A percentile compares a stretch with the other conserved stretches of the same genome.
phyloP scores from a whole-genome alignment of 2,329 filamentous ascomycete species.

The Zasmidium angulare region DNA sequence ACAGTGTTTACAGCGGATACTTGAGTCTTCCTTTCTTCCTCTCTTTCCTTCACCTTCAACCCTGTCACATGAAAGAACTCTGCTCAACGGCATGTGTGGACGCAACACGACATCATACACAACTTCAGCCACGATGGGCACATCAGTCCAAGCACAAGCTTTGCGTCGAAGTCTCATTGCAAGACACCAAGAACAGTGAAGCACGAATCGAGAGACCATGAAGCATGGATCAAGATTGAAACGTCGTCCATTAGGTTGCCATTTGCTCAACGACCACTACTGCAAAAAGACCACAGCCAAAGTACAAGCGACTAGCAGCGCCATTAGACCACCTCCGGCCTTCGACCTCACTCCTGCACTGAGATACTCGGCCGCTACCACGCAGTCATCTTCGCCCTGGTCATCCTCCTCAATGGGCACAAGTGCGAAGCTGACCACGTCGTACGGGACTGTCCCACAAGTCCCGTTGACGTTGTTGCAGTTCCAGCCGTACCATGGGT shows the following conservation, averaged over 20 bases:
- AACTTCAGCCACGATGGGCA: no score
- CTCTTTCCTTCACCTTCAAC: no score
- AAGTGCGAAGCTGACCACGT: background rate
- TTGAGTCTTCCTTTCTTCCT: no score
- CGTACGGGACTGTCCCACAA: background rate
- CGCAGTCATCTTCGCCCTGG: background rate
- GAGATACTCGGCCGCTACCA: background rate
- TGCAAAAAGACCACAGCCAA: background rate
- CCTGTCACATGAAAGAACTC: no score
- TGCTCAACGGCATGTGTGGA: no score
- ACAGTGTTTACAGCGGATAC: background rate
- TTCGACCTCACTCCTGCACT: background rate
- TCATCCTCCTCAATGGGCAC: background rate
- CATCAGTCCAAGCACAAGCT: no score
- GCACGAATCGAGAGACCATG: no score
- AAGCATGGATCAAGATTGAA: background rate
- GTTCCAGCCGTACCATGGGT: background rate
- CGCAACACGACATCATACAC: no score
- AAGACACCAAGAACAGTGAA: no score
- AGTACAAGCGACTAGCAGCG: background rate
- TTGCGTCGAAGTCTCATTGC: no score
- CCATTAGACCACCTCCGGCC: background rate
- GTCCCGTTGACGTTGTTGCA: background rate
- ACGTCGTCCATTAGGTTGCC: background rate
- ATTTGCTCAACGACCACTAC: no score